These are phyloP conservation scores for Globisporangium rhizosaccharum DNA, from an alignment of 352 stramenopile genomes.

Conservation along the genomic window DNA sequence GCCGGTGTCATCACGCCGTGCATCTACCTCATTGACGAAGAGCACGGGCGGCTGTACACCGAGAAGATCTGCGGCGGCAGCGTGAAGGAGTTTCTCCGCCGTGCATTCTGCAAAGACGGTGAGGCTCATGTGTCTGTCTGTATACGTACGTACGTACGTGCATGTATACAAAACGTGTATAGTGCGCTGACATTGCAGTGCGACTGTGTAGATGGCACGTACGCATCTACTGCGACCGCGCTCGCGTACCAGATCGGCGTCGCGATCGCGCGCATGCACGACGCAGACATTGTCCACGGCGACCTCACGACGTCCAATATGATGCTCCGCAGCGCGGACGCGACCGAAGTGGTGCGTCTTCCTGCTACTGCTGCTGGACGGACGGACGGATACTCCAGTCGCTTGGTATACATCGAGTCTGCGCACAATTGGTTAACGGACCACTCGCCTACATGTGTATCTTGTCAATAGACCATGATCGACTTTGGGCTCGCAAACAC, in stretches of 20 bases:
- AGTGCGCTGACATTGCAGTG: not conserved
- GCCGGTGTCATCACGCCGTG: constrained; percentile 61
- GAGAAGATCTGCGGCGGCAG: constrained; percentile 67
- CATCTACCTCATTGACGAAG: constrained; percentile 80
- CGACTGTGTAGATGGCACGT: constrained; percentile 20
- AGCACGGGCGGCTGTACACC: constrained; percentile 57
- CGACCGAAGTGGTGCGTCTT: constrained; percentile 49
- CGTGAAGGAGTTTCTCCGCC: constrained; percentile 67
- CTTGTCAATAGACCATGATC: constrained; percentile 73
- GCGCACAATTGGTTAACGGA: no score
- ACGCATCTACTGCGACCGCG: constrained; percentile 31
- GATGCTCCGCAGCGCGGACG: constrained; percentile 77
- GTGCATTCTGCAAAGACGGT: constrained; percentile 43
- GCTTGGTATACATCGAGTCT: no score
- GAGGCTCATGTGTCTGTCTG: not conserved
- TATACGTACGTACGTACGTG: not conserved
- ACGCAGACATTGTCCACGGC: constrained; percentile 90
- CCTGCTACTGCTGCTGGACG: not conserved
- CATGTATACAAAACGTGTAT: not conserved
- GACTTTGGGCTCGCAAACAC: constrained; percentile 84
- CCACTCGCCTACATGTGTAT: no score
- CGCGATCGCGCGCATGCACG: constrained; percentile 90
- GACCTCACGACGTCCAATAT: constrained; percentile 94
- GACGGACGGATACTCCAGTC: not conserved
- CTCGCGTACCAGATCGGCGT: constrained; percentile 83